Conservation (phyloP, 2,329 filamentous ascomycete species). For the Claviceps digitariae region DNA sequence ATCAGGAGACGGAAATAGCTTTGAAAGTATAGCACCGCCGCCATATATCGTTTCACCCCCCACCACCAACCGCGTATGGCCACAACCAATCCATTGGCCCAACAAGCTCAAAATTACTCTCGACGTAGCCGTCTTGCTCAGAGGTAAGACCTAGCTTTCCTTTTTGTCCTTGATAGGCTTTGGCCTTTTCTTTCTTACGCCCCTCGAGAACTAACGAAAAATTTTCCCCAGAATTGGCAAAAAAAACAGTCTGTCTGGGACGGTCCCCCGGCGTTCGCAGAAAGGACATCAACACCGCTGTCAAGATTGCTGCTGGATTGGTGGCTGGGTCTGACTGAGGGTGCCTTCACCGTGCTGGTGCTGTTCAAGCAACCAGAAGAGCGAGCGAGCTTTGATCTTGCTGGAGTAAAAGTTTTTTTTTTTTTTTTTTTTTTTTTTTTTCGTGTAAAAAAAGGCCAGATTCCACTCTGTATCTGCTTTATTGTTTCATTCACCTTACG, state of each 20-base stretch:
- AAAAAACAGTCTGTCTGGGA: constrained; percentile 24
- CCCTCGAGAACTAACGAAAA: background rate
- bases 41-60: constrained; percentile 3
- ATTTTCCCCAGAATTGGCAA: constrained; percentile 20
- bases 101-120: constrained; percentile 21
- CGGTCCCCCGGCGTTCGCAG: constrained; percentile 25
- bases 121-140: constrained; percentile 20
- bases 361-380: too few relatives aligned
- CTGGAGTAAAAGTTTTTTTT: background rate
- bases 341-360: background rate
- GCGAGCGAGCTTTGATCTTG: background rate
- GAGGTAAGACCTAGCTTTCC: constrained; percentile 14
- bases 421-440: background rate
- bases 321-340: background rate
- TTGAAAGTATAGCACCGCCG: background rate
- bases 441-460: background rate
- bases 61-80: constrained; percentile 5
- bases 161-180: background rate
- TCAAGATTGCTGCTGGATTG: constrained; percentile 15
- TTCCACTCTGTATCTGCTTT: too few relatives aligned
- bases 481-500: too few relatives aligned
- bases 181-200: background rate
- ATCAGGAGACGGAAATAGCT: background rate
- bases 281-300: constrained; percentile 22
- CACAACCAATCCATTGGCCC: constrained; percentile 9